phyloP scores from a whole-genome alignment of 2,329 filamentous ascomycete species.

The Thelonectria discophora region DNA sequence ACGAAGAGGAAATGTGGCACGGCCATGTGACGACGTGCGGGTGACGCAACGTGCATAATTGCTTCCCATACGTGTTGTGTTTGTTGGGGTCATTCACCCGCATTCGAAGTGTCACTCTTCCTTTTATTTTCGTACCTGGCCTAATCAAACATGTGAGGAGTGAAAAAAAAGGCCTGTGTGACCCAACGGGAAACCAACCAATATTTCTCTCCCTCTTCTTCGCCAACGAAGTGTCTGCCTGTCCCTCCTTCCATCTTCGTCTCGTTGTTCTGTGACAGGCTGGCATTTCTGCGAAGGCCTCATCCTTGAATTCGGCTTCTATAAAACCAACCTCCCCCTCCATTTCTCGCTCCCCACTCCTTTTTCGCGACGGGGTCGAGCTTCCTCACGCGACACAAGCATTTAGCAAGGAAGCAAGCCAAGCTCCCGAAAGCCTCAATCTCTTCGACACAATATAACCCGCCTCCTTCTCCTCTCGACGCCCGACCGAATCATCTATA shows the following conservation, averaged over 20 bases:
- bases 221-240: background rate
- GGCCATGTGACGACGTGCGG: background rate
- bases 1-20: background rate
- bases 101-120: background rate
- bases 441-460: background rate
- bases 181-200: conserved; percentile 2
- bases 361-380: conserved; percentile 4
- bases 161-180: conserved; percentile 4
- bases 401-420: too few species aligned
- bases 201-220: background rate
- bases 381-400: conserved; percentile 12
- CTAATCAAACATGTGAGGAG: too few species aligned
- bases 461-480: background rate
- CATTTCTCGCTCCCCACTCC: conserved; percentile 9
- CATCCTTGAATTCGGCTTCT: background rate
- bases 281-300: background rate
- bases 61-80: background rate
- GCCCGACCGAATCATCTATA: background rate
- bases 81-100: conserved; percentile 13
- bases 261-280: background rate
- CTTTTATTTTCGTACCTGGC: too few species aligned
- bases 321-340: background rate
- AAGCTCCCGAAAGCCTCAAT: background rate
- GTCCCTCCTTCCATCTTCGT: background rate
- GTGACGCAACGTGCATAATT: background rate